These are phyloP conservation scores for Primulina huaijiensis DNA, from an alignment of 257 asterid species.

Conservation along the genomic window DNA sequence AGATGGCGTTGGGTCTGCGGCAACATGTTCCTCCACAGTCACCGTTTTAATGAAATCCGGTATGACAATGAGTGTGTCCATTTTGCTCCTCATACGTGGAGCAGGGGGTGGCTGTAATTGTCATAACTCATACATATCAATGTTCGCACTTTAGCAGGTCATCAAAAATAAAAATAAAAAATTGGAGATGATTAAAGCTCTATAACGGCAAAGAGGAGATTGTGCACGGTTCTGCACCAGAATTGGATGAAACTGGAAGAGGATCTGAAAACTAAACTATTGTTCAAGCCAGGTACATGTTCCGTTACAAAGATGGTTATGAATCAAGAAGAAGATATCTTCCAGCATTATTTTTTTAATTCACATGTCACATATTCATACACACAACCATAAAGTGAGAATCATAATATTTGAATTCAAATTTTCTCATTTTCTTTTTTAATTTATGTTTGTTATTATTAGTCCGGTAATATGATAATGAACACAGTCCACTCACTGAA, in stretches of 20 bases:
- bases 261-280: not conserved
- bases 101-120: constrained; percentile 83
- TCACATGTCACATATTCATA: not conserved
- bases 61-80: constrained; percentile 79
- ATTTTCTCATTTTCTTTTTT: too few species aligned
- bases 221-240: not conserved
- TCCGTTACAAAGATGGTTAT: not conserved
- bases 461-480: too few species aligned
- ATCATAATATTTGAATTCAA: not conserved
- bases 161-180: constrained; percentile 9
- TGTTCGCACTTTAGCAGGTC: not conserved
- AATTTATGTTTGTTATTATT: too few species aligned
- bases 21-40: constrained; percentile 35
- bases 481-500: too few species aligned
- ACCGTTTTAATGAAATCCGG: constrained; percentile 54
- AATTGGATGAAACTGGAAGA: constrained; percentile 11
- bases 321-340: not conserved
- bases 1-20: constrained; percentile 28
- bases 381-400: not conserved
- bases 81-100: constrained; percentile 77
- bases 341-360: not conserved
- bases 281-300: not conserved
- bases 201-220: not conserved
- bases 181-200: not conserved
- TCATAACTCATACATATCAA: not conserved